Base-by-base conservation (phyloP, 345 rosid genomes). In the Trapa bicornis region DNA sequence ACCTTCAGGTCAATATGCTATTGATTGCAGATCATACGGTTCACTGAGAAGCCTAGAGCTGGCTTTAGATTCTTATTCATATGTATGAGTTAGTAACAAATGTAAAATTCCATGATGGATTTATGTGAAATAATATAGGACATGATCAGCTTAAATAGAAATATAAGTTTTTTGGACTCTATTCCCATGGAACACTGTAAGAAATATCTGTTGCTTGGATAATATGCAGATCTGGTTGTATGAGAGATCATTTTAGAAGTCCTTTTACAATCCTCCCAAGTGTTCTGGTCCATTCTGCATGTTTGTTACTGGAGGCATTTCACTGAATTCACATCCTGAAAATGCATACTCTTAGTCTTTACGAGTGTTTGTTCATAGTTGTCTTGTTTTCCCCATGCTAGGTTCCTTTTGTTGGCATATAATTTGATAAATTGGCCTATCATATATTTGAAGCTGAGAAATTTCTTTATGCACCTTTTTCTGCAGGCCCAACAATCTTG, bases 401-500 rank as follows among this genome's bases (percentile, higher is more conserved):
- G 67, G 14, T 12, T 38, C 32, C 13, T 47, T 65, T 7, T 7
- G 6, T n/a, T 41, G 7, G 43, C 7, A 41, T 41, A 11, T n/a
- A 65, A 7, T 33, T 65, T 14, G 32, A 29, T 65, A 32, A 10
- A 39, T 42, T 43, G 67, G 43, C 37, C 42, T 15, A 39, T 38
- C 2, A 1, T 64, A 38, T 37, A 2, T 11, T 35, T 45, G 41
- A 35, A 12, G n/a, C 47, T 64, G 32, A 64, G 66, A 64, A 38
- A 38, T 14, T 64, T 6, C 37, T 22, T 12, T 70, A 22, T 35
- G 70, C 67, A 68, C 74, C 53, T 16, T 42, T 45, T 72, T 35
- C 64, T 90, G 78, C 97, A 94, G 99, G 99, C 76, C 99, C 99
- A 62, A 94, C 99, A 33, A 78, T 94, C 77, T 73, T 94, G 71